Evolutionary conservation across 2,329 filamentous ascomycete genomes (phyloP), one percentile per base, ranked within the genome.

Genomic region (Fusarium vanettenii): DNA sequence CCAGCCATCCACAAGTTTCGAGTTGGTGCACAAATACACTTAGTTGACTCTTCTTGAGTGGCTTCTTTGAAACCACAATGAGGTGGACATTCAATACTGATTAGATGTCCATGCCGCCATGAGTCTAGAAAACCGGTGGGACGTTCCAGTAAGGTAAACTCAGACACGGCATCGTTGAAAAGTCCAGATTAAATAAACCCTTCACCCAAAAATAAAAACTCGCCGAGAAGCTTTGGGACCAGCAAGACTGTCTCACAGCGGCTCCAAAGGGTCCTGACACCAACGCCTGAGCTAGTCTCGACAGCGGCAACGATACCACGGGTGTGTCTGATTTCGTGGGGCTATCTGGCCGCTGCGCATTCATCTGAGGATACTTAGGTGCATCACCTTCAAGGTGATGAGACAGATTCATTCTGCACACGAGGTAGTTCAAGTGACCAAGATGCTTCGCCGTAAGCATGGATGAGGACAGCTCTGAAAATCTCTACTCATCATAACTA

Each of bases 101-200:
- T 25, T 16, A 25, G 43, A 25, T 25, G 22, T 16, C 22, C 20
- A 45, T 45, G 43, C n/a, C 20, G 6, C 20, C 20, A 16, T 45
- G 20, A 25, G 20, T 25, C 43, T 25, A 48, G 43, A 48, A 48
- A 25, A 9, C 20, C 22, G 3, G 43, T 48, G 22, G 20, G 43
- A 48, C 20, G 20, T 48, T 48, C 43, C 13, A 48, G 43, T 7
- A 48, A 48, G 13, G 20, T 75, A 62, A 88, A 86, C 73, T 88
- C 86, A 25, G 84, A 79, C 78, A 89, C 80, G 62, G 86, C 86
- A 16, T 85, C 80, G 69, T 85, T 82, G 78, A 88, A 88, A 48
- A 86, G 75, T 1, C 84, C 80, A 0, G 86, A 88, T 6, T 82
- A 78, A 14, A 85, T 60, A 69, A 85, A 86, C 10, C 78, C 76